Evolutionary conservation across 1,284 basidiomycete species (phyloP), one percentile per base, ranked within the genome.

Genomic region (Ceratobasidium papillatum): DNA sequence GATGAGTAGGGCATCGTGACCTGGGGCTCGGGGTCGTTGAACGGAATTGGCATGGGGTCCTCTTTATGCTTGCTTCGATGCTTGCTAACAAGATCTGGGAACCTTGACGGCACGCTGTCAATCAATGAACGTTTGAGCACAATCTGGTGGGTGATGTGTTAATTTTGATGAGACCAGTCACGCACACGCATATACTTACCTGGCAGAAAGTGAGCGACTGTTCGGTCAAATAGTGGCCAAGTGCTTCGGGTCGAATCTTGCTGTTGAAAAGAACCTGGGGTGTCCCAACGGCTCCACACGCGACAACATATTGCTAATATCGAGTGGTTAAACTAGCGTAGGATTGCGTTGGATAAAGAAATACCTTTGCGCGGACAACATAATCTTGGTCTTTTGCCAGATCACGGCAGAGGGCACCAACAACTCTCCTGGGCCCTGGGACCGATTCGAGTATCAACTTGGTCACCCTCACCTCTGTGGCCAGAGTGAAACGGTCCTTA

Each of bases 11-110:
- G 79, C 14, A 79, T 79, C 9, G 78, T 80, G 3, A 83, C 80
- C 63, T 83, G 81, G 19, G 82, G 82, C 75, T 82, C 82, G 9
- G 80, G 80, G 61, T 82, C 82, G 17, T 77, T 72, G 75, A 80
- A 78, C 1, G 79, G 79, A 74, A 79, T 80, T 2, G 62, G 78
- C 19, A 79, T 65, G 25, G 78, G 78, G 65, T 81, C 80, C 17
- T 79, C 64, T 79, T 81, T 81, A 66, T 80, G 62, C 41, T 80
- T 49, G 79, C 77, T 65, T 52, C 78, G 52, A 79, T 84, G 77
- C 75, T 82, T 32, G 78, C 22, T 2, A 17, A 19, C 8, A 9
- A 51, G 7, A 0, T 38, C 19, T 9, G 36, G 27, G 32, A 14
- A 27, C 19, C 22, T 47, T 22, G n/a, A 30, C n/a, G 58, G 43